Base-by-base conservation (phyloP, 805 yeast species). In the Candida sithepensis region DNA sequence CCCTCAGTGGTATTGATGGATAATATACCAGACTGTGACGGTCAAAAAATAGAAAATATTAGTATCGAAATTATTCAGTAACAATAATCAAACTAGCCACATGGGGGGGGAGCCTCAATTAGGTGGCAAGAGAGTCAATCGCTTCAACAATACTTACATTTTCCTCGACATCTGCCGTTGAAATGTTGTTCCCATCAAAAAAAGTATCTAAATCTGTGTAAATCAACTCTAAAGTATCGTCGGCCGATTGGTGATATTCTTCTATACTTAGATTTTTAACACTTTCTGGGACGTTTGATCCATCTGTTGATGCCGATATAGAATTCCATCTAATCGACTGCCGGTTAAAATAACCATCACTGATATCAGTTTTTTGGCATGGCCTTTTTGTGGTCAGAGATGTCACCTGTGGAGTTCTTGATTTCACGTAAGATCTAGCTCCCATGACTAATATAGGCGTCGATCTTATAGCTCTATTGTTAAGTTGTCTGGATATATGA, bases 1-100 rank as follows among this genome's bases (percentile, higher is more conserved):
- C 97, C 98, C 16, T 73, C 71, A 1, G 82, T 78, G 3, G 92
- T 88, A 6, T 74, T 79, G 48, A 94, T 64, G 1, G 92, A 82
- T 67, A 94, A 66, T 8, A 94, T 97, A 7, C 99, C 99, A 6
- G 66, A 49, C 56, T 60, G 30, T 13, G 28, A 12, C 12, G 8
- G 10, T 26, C 30, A 26, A 26, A 26, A 18, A 30, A 32, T 10
- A n/a, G n/a, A n/a, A n/a, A n/a, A 12, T 32, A 18, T 32, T 32
- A 32, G 36, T 32, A 32, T 32, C 10, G n/a, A 32, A 32, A 7
- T 7, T 32, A 32, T 12, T 7, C 6, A 13, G 10, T 32, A 14
- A 12, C n/a, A 7, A 7, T 16, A 32, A 32, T 13, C 10, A 32
- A 32, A 32, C 36, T 7, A 32, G 36, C 7, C 30, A 39, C 26